phyloP scores from a whole-genome alignment of 2,329 filamentous ascomycete species.

The Colletotrichum sp. region DNA sequence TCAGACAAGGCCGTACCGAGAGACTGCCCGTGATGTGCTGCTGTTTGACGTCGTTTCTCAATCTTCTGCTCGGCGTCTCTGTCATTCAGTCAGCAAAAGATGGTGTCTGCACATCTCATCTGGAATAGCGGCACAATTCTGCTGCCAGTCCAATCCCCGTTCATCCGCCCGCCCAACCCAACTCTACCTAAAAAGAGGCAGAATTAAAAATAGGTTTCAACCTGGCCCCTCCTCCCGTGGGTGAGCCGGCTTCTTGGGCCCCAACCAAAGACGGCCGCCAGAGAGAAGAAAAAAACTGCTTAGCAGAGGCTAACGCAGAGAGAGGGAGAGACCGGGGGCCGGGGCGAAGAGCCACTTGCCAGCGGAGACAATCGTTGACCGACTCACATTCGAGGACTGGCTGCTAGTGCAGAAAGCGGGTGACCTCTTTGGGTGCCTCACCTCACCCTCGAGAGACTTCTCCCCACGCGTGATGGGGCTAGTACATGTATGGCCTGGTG shows the following conservation, averaged over 20 bases:
- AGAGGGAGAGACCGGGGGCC: neutral
- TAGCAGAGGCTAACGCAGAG: neutral
- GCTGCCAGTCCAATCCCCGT: neutral
- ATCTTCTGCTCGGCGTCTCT: neutral
- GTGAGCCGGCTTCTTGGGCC: slow-evolving; percentile 21
- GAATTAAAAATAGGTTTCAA: slow-evolving; percentile 14
- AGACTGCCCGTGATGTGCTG: neutral
- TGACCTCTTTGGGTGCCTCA: neutral
- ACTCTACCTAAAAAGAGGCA: neutral
- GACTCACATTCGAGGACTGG: neutral
- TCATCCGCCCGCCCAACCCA: neutral
- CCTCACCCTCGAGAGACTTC: neutral
- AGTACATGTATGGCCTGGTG: neutral
- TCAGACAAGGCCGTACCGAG: neutral
- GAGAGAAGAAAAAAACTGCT: neutral
- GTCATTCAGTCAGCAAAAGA: neutral
- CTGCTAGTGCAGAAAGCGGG: neutral
- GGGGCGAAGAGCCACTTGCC: neutral
- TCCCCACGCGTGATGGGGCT: neutral
- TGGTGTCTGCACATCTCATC: neutral
- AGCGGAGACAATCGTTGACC: neutral
- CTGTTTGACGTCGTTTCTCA: neutral
- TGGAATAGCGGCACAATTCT: neutral
- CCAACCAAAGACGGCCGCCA: slow-evolving; percentile 11
- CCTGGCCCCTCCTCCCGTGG: slow-evolving; percentile 13